Conservation (phyloP, 805 yeast genomes). For the Candida boidinii region DNA sequence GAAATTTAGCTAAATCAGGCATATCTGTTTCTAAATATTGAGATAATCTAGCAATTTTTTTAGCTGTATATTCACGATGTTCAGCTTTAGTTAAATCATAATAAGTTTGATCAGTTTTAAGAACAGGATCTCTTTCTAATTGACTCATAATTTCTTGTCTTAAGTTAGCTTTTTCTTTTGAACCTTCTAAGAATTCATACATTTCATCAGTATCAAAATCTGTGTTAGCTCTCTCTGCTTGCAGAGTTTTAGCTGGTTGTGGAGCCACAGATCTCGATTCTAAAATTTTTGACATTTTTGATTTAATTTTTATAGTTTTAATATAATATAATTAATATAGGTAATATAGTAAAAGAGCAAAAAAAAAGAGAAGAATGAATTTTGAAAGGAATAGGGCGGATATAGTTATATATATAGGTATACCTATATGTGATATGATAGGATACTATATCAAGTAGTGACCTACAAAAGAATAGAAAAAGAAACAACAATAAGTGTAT, state of each 20-base stretch:
- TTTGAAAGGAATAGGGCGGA: too few relatives aligned
- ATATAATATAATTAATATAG: too few relatives aligned
- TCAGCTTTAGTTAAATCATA: conserved; percentile 50
- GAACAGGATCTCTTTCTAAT: conserved; percentile 59
- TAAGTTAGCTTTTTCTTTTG: conserved; percentile 32
- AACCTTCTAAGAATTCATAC: conserved; percentile 50
- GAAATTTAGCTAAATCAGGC: conserved; percentile 36
- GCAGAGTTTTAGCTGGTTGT: conserved; percentile 27
- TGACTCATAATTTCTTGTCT: conserved; percentile 47
- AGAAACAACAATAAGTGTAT: too few relatives aligned
- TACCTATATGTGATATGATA: too few relatives aligned
- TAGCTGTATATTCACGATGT: conserved; percentile 52
- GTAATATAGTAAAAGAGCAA: too few relatives aligned
- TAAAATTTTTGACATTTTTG: conserved; percentile 24
- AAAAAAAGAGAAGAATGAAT: too few relatives aligned
- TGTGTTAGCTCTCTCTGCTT: conserved; percentile 37
- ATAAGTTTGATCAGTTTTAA: conserved; percentile 42
- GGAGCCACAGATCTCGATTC: conserved; percentile 21
- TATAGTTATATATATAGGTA: too few relatives aligned
- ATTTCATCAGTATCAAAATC: conserved; percentile 35
- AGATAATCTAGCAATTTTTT: conserved; percentile 53
- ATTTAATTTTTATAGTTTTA: too few relatives aligned
- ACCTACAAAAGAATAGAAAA: too few relatives aligned
- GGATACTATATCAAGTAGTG: too few relatives aligned
- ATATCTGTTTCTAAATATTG: conserved; percentile 43